Evolutionary conservation across 192 early-diverging fungal genomes (phyloP), one percentile per base, ranked within the genome.

Genomic region (Pilaira anomala): DNA sequence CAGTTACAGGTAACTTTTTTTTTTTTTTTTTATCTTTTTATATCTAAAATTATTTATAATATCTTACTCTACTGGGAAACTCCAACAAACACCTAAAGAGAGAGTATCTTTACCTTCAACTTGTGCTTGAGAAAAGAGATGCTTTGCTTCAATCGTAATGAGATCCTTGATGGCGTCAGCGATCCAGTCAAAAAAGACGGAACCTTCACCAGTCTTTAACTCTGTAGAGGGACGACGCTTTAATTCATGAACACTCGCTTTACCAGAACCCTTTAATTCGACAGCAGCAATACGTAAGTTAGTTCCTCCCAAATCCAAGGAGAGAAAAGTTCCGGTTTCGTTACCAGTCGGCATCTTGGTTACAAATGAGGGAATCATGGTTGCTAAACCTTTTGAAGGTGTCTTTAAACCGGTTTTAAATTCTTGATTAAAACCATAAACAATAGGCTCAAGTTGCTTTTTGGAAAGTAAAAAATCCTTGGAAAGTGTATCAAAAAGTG

Each of bases 281-380:
- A 95, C 91, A 40, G 83, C 81, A 66, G 92, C 86, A 24, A 96
- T 89, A 44, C 95, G 89, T 63, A 98, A 83, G 80, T 97, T 96
- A 41, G 94, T 94, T 16, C 95, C 97, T 48, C 97, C 95, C 61
- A 99, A 76, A 64, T 99, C 97, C 41, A 99, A 80, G 9, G 97
- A 92, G 51, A 94, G 76, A 79, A 85, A 95, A 28, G 87, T 83
- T 26, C 97, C 97, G 26, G 78, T 85, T 68, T 99, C 97, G 58
- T 73, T 80, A 28, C 95, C 94, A 19, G 78, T 85, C 3, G 97
- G 95, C 21, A 90, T 78, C 48, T 74, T 68, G 8, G 87, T 83
- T 57, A 97, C 91, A 79, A 85, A 96, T 3, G 93, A 93, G 18
- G 94, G 97, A 67, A 98, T 90, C 94, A 95, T 95, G 51, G 84